Base-by-base conservation (phyloP, 805 yeast genomes). In the Pichia insulana region DNA sequence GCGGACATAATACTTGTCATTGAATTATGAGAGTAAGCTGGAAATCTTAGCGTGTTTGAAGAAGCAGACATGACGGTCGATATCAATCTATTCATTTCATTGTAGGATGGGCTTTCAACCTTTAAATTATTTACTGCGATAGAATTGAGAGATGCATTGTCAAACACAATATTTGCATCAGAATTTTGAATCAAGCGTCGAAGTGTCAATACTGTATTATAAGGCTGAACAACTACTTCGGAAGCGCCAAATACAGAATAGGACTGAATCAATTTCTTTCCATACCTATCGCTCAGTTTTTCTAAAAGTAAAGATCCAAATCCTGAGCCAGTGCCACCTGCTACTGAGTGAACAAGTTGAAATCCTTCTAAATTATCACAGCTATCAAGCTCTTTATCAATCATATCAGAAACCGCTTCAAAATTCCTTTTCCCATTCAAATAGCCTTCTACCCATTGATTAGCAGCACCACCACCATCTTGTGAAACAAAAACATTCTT, bases 291-390 rank as follows among this genome's bases (percentile, higher is more conserved):
- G 43, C 78, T 76, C 43, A 94, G 61, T 13, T 78, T 67, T 58
- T 92, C 97, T 31, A 92, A 62, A 35, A 92, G 52, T 13, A 22
- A 33, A 4, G 50, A 48, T 1, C 98, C 98, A 30, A 88, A 76
- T 3, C 99, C 98, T 0, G 96, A 84, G 0, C 99, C 99, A 0
- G 98, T 92, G 32, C 99, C 99, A 30, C 99, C 99, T 0, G 97
- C 97, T 4, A 92, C 95, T 4, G 96, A 83, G 62, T 92, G 98
- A 40, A 89, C 61, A 50, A 92, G 64, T 67, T 88, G 95, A 60
- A 92, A 92, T 5, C 94, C 95, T 50, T 89, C 92, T 41, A 88
- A 65, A 43, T 82, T 82, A 49, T 94, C 97, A 50, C 95, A 81
- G 27, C 83, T 80, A 56, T 92, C 99, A 33, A 88, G 71, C 54